Evolutionary conservation across 257 asterid species (phyloP), one percentile per base, ranked within the genome.

Genomic region (Rubia yunnanensis): DNA sequence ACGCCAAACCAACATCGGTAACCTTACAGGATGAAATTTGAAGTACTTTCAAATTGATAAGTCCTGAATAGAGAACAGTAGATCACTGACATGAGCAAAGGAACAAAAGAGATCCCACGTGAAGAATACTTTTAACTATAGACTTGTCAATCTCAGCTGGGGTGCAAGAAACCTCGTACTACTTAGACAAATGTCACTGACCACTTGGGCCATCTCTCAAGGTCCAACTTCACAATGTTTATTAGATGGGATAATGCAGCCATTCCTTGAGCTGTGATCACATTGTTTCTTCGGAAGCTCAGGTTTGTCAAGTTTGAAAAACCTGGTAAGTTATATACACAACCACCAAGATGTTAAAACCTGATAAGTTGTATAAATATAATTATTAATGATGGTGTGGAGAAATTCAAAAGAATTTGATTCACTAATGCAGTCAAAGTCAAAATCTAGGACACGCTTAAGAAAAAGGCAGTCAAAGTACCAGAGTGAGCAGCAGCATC

Each of bases 11-110:
- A 63, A 68, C 70, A 79, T 91, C 95, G 18, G 98, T 88, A 74
- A 91, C 96, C 78, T 84, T 82, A 57, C 90, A 83, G 68, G 94
- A 91, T 30, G 98, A 89, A 65, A 91, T 82, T 79, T 88, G 96
- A 49, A 91, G 82, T 4, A 78, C 76, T 76, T 88, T 89, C 84
- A 91, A 82, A 78, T 76, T 86, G 64, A 66, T 49, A 70, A 88
- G 86, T 52, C 91, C 98, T 91, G 85, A 67, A 77, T 20, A 53
- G 35, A 17, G 41, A 71, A 15, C 11, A 28, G 3, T 39, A 65
- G 55, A 72, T 11, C 56, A 72, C 9, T n/a, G n/a, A 39, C 62
- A 63, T 62, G 27, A 35, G 70, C 27, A 38, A 13, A n/a, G n/a
- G 22, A 41, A 62, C 56, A 58, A 28, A 38, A 0, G 41, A 4